Conservation (phyloP, 2,329 filamentous ascomycete genomes). For the Sphaerostilbella broomeana region DNA sequence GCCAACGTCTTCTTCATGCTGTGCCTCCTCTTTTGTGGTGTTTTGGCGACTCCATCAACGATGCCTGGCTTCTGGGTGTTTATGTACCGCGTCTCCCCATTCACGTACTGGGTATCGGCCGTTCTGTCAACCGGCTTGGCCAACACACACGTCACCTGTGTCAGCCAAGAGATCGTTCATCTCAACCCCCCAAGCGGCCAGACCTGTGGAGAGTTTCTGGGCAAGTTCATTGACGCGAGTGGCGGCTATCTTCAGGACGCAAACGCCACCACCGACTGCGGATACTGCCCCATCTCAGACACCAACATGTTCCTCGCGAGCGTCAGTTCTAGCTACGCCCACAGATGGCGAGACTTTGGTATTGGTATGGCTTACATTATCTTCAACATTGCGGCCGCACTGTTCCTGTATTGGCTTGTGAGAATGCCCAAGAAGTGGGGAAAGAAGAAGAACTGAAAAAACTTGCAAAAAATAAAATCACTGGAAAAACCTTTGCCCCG, state of each 20-base stretch:
- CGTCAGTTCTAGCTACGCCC: slow-evolving; percentile 3
- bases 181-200: slow-evolving; percentile 44
- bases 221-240: slow-evolving; percentile 35
- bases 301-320: slow-evolving; percentile 6
- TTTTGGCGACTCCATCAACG: slow-evolving; percentile 60
- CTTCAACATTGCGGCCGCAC: slow-evolving; percentile 5
- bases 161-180: slow-evolving; percentile 40
- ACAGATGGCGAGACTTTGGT: slow-evolving; percentile 8
- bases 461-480: too few relatives aligned
- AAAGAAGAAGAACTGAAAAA: too few relatives aligned
- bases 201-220: slow-evolving; percentile 54
- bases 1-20: slow-evolving; percentile 41
- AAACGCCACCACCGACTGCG: slow-evolving; percentile 2
- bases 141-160: slow-evolving; percentile 43
- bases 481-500: too few relatives aligned
- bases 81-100: slow-evolving; percentile 4
- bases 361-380: slow-evolving; percentile 6
- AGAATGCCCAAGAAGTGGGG: slow-evolving; percentile 27
- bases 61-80: slow-evolving; percentile 54
- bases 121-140: slow-evolving; percentile 52
- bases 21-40: slow-evolving; percentile 66
- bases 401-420: slow-evolving; percentile 9
- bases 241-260: slow-evolving; percentile 4
- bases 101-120: slow-evolving; percentile 46
- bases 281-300: slow-evolving; percentile 7